Conservation (phyloP, 352 stramenopile species). For the Phytophthora megakarya region DNA sequence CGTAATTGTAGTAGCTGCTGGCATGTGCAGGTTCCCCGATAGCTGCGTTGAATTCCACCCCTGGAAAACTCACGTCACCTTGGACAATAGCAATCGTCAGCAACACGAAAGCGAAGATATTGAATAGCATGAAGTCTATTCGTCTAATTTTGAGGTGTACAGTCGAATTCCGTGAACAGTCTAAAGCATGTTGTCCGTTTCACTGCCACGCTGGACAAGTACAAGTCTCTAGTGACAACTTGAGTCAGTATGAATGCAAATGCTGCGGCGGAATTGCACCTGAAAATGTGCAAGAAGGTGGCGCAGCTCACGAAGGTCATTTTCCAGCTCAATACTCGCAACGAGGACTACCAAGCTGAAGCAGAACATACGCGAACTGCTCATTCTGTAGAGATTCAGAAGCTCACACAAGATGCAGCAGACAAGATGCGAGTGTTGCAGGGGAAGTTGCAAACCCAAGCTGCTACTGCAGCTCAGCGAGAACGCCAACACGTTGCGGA, state of each 20-base stretch:
- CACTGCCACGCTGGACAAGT: slow-evolving; percentile 11
- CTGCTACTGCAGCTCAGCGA: slow-evolving; percentile 29
- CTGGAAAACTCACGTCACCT: slow-evolving; percentile 56
- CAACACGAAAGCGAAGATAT: slow-evolving; percentile 17
- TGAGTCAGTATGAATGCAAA: slow-evolving; percentile 14
- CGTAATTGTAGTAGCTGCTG: slow-evolving; percentile 81
- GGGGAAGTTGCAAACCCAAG: slow-evolving; percentile 42
- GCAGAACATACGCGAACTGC: slow-evolving; percentile 47
- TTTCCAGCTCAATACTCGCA: slow-evolving; percentile 94
- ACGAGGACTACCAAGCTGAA: slow-evolving; percentile 89
- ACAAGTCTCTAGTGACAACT: neutral
- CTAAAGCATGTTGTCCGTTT: slow-evolving; percentile 20
- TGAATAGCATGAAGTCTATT: slow-evolving; percentile 5
- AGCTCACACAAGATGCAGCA: slow-evolving; percentile 58
- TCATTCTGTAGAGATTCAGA: slow-evolving; percentile 47
- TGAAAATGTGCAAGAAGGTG: slow-evolving; percentile 96
- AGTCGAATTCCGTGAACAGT: slow-evolving; percentile 4
- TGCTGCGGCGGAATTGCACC: slow-evolving; percentile 70
- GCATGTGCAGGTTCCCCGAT: slow-evolving; percentile 55
- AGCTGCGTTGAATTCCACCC: slow-evolving; percentile 72
- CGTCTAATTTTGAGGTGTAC: slow-evolving; percentile 23
- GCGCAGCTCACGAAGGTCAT: slow-evolving; percentile 94
- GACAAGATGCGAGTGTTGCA: slow-evolving; percentile 57
- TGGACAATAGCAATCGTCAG: slow-evolving; percentile 5
- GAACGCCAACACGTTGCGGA: slow-evolving; percentile 36